Conservation (phyloP, 495 filamentous ascomycete species). For the Talaromyces liani region DNA sequence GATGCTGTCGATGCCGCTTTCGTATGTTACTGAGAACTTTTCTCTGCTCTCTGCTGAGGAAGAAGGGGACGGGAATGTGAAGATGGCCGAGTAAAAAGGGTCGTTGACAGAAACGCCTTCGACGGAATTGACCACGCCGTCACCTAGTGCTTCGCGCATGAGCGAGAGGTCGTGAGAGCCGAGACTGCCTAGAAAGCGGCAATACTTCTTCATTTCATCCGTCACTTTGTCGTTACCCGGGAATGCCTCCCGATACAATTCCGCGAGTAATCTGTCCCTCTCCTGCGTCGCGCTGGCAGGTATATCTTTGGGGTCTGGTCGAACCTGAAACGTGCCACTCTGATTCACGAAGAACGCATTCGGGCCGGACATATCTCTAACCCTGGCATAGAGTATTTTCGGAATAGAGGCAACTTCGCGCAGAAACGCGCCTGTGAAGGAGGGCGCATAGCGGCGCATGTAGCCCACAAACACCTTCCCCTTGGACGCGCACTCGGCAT, state of each 20-base stretch:
- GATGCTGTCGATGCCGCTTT: conserved; percentile 45
- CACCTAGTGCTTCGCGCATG: conserved; percentile 51
- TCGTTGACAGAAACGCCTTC: conserved; percentile 35
- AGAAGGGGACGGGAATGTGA: conserved; percentile 15
- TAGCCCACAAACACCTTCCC: conserved; percentile 46
- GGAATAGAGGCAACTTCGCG: conserved; percentile 34
- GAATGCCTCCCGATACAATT: conserved; percentile 18
- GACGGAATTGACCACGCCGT: conserved; percentile 30
- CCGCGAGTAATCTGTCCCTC: conserved; percentile 14
- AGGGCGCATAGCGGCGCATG: conserved; percentile 46
- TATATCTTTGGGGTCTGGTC: conserved; percentile 22
- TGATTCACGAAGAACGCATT: conserved; percentile 40
- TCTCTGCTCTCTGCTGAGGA: neutral
- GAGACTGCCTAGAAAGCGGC: conserved; percentile 36
- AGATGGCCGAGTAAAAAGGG: conserved; percentile 41
- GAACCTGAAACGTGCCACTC: conserved; percentile 37
- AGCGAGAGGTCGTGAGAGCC: conserved; percentile 49
- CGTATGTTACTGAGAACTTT: conserved; percentile 47
- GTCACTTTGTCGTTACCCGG: conserved; percentile 13
- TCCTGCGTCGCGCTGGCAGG: conserved; percentile 15
- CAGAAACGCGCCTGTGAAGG: conserved; percentile 40
- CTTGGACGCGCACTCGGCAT: conserved; percentile 28
- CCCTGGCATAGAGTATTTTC: conserved; percentile 45
- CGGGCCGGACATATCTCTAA: conserved; percentile 46
- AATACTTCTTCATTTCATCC: conserved; percentile 23